Percentiles rank a stretch among this genome's conserved stretches.
Evolutionary conservation across 441 rosid genomes (phyloP).

Genomic region (Populus hybrid): DNA sequence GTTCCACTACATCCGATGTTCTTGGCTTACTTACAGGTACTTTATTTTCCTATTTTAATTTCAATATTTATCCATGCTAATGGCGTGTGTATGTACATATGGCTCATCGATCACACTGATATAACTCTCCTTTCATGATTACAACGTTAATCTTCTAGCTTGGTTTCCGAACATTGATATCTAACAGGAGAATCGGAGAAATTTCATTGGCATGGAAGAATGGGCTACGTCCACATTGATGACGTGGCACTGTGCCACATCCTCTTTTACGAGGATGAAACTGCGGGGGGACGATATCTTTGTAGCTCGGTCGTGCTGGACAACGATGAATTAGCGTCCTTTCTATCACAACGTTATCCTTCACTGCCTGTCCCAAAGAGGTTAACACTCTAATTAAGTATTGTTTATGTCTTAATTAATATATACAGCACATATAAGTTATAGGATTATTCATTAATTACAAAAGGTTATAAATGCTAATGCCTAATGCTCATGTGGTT

Average conservation of each 20-base stretch:
- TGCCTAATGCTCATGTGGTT: not conserved
- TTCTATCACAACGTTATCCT: slow-evolving; percentile 56
- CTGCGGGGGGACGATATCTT: slow-evolving; percentile 54
- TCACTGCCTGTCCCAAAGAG: slow-evolving; percentile 55
- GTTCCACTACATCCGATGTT: slow-evolving; percentile 77
- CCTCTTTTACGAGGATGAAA: slow-evolving; percentile 53
- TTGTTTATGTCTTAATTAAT: not conserved
- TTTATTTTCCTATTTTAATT: not conserved
- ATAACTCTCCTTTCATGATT: not conserved
- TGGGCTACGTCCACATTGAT: slow-evolving; percentile 85
- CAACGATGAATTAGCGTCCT: slow-evolving; percentile 45
- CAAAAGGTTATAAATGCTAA: not conserved
- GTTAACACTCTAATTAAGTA: slow-evolving; percentile 18
- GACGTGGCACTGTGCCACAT: slow-evolving; percentile 73
- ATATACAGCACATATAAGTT: not conserved
- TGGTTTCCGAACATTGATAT: not conserved
- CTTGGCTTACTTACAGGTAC: slow-evolving; percentile 71
- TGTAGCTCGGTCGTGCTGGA: slow-evolving; percentile 59
- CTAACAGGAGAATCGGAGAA: slow-evolving; percentile 60
- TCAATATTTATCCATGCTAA: no score
- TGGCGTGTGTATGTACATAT: no score
- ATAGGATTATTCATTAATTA: not conserved
- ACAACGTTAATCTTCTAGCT: not conserved
- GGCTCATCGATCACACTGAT: not conserved
- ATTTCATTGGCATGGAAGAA: slow-evolving; percentile 72